Conservation (phyloP, 2,329 filamentous ascomycete species). For the Davidsoniella neocaledoniae region DNA sequence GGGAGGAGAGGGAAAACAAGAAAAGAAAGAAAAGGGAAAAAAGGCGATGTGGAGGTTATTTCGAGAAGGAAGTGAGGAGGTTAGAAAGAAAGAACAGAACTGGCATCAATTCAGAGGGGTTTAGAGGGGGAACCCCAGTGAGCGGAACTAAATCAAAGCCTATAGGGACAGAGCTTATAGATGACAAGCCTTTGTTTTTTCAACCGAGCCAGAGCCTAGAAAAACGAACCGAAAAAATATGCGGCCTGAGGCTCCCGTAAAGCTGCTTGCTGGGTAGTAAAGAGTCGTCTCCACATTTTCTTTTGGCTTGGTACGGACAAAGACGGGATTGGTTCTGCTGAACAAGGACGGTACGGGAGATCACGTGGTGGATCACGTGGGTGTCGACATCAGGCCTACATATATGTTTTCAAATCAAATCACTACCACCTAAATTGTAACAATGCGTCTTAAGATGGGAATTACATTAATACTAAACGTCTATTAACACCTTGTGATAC, state of each 20-base stretch:
- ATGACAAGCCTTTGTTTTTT: background rate
- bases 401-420: too few relatives aligned
- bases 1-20: background rate
- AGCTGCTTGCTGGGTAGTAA: background rate
- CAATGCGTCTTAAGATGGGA: too few relatives aligned
- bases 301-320: slow-evolving; percentile 5
- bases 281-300: slow-evolving; percentile 1
- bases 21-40: background rate
- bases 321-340: slow-evolving; percentile 4
- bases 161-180: background rate
- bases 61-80: background rate
- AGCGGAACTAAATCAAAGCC: background rate
- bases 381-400: too few relatives aligned
- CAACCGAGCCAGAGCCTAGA: background rate
- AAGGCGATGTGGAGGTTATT: background rate
- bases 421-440: too few relatives aligned
- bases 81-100: background rate
- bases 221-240: too few relatives aligned
- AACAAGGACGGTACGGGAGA: background rate
- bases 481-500: too few relatives aligned
- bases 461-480: too few relatives aligned
- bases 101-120: background rate
- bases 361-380: background rate
- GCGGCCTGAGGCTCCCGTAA: slow-evolving; percentile 5
- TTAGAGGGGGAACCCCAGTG: background rate